Evolutionary conservation across 352 stramenopile species (phyloP).

Genomic region (Phytopythium boreale): DNA sequence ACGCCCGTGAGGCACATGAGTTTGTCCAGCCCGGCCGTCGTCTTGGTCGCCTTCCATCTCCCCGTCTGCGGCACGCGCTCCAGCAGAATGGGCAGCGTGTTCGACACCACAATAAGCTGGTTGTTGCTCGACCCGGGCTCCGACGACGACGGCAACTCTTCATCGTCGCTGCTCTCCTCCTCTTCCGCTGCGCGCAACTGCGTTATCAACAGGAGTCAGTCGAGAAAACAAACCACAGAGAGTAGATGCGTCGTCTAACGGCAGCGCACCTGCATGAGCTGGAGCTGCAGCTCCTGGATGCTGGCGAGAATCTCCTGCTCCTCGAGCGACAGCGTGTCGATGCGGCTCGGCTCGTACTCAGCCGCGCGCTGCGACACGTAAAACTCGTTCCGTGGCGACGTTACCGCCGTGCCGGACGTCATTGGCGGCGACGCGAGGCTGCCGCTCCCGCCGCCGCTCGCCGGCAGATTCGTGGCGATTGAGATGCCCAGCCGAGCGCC

Average conservation of each 20-base stretch:
- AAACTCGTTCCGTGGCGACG: constrained; percentile 73
- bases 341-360: constrained; percentile 63
- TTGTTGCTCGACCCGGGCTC: constrained; percentile 14
- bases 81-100: constrained; percentile 78
- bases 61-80: constrained; percentile 73
- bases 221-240: neutral
- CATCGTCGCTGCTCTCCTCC: constrained; percentile 59
- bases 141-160: constrained; percentile 15
- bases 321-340: constrained; percentile 73
- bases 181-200: constrained; percentile 65
- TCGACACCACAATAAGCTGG: constrained; percentile 88
- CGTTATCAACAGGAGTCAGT: neutral
- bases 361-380: constrained; percentile 69
- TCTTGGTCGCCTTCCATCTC: constrained; percentile 82
- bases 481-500: constrained; percentile 3
- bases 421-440: constrained; percentile 9
- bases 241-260: too few species aligned
- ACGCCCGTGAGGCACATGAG: constrained; percentile 79
- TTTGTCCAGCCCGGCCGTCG: constrained; percentile 82
- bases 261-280: constrained; percentile 62
- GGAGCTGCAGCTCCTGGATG: constrained; percentile 88
- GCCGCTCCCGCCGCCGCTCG: neutral
- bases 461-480: constrained; percentile 1
- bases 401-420: constrained; percentile 8
- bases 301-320: constrained; percentile 88